These are phyloP conservation scores for Golovinomyces cichoracearum DNA, from an alignment of 2,329 filamentous ascomycete species.

Conservation along the genomic window DNA sequence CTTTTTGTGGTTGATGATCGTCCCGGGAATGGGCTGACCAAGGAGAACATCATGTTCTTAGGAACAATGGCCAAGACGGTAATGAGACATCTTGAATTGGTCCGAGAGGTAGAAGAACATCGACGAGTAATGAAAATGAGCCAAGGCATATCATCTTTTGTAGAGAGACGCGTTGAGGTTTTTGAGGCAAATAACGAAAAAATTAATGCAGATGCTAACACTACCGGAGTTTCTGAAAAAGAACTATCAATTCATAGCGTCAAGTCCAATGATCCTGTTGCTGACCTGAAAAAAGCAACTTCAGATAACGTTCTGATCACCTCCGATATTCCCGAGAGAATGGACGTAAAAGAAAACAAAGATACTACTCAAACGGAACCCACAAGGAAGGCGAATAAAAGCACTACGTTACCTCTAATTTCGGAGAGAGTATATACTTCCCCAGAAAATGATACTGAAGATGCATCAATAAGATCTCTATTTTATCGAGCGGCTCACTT, in stretches of 20 bases:
- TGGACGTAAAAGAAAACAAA: neutral
- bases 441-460: slow-evolving; percentile 9
- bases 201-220: slow-evolving; percentile 6
- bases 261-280: slow-evolving; percentile 8
- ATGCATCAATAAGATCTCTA: slow-evolving; percentile 9
- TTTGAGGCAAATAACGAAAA: slow-evolving; percentile 11
- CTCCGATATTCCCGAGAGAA: neutral
- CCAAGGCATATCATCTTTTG: slow-evolving; percentile 27
- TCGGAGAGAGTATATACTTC: neutral
- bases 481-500: slow-evolving; percentile 15
- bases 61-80: slow-evolving; percentile 29
- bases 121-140: slow-evolving; percentile 28
- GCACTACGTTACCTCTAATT: neutral
- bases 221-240: slow-evolving; percentile 12
- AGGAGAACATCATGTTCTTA: slow-evolving; percentile 27
- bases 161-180: slow-evolving; percentile 19
- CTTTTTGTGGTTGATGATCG: slow-evolving; percentile 33
- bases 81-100: slow-evolving; percentile 36
- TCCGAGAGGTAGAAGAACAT: slow-evolving; percentile 25
- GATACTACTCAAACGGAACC: neutral
- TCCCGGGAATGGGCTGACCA: slow-evolving; percentile 24
- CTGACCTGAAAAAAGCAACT: neutral
- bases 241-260: slow-evolving; percentile 5
- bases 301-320: neutral
- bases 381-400: neutral